These are phyloP conservation scores for Entomortierella parvispora DNA, from an alignment of 192 early-diverging fungal species.

Conservation along the genomic window DNA sequence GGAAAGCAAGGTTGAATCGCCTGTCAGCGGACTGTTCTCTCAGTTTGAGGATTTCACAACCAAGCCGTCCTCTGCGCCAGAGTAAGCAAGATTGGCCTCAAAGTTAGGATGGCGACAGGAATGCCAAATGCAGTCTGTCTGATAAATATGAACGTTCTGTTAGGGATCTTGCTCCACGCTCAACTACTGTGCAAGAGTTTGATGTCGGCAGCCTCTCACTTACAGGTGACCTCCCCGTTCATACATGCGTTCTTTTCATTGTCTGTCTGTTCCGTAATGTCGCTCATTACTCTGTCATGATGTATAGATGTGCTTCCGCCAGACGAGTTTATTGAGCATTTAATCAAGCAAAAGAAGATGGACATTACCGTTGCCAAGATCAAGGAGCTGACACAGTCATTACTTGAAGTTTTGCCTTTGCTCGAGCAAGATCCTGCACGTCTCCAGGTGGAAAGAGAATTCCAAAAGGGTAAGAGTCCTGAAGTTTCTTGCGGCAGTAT, in stretches of 20 bases:
- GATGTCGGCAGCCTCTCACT: slow-evolving; percentile 28
- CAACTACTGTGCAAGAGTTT: background rate
- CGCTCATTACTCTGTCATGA: background rate
- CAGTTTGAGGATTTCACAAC: slow-evolving; percentile 22
- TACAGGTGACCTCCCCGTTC: background rate
- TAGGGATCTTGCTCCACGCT: slow-evolving; percentile 4
- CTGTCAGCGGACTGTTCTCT: slow-evolving; percentile 34
- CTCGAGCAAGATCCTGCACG: slow-evolving; percentile 25
- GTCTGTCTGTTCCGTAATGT: background rate
- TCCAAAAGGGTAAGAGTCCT: slow-evolving; percentile 15
- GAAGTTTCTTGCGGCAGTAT: too few species aligned
- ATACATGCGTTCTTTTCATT: background rate
- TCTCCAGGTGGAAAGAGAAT: slow-evolving; percentile 19
- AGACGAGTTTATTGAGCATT: slow-evolving; percentile 20
- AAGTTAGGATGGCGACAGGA: background rate
- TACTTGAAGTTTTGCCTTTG: slow-evolving; percentile 22
- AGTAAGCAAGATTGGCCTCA: slow-evolving; percentile 5
- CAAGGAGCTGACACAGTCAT: slow-evolving; percentile 13
- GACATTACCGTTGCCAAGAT: slow-evolving; percentile 11
- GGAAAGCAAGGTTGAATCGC: slow-evolving; percentile 2
- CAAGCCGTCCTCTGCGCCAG: slow-evolving; percentile 17
- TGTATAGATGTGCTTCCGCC: slow-evolving; percentile 29
- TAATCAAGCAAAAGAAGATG: slow-evolving; percentile 26
- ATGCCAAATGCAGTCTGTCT: background rate
- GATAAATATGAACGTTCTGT: background rate